These are phyloP conservation scores for Mortierella sp. DNA, from an alignment of 371 early-diverging fungal genomes.

Conservation along the genomic window DNA sequence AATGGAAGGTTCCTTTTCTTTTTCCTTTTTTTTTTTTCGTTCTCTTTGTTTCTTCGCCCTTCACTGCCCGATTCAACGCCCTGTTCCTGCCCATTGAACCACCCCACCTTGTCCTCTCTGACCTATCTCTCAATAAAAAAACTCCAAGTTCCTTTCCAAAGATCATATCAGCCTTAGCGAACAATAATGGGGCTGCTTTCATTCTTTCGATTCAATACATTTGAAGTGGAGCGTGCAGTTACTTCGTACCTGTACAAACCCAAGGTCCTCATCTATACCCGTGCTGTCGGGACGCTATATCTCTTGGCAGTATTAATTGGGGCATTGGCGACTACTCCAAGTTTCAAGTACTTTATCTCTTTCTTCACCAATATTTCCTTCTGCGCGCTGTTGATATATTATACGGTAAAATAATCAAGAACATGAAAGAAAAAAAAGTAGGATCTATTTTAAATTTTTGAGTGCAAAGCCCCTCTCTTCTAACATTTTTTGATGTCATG, in stretches of 20 bases:
- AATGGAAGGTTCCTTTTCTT: no score
- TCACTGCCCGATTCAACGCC: no score
- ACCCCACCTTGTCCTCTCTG: no score
- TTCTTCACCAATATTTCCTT: conserved; percentile 30
- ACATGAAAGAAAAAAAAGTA: background rate
- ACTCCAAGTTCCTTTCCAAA: no score
- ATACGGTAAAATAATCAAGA: conserved; percentile 12
- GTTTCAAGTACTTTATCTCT: conserved; percentile 26
- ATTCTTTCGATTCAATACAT: conserved; percentile 16
- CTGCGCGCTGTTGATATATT: conserved; percentile 19
- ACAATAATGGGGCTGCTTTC: no score
- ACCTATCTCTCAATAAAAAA: no score
- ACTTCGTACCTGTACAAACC: conserved; percentile 16
- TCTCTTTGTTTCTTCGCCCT: no score
- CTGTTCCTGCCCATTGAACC: no score
- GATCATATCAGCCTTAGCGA: no score
- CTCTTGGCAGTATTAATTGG: conserved; percentile 25
- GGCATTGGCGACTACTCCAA: conserved; percentile 19
- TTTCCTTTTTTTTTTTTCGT: no score
- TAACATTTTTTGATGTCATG: background rate
- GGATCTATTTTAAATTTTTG: no score
- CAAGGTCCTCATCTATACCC: conserved; percentile 14
- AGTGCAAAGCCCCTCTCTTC: no score
- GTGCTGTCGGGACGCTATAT: conserved; percentile 18
- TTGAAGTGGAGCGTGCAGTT: conserved; percentile 19